Evolutionary conservation across 1,139 yeast genomes (phyloP).

Genomic region (Nakaseomyces kungkrabaensis): DNA sequence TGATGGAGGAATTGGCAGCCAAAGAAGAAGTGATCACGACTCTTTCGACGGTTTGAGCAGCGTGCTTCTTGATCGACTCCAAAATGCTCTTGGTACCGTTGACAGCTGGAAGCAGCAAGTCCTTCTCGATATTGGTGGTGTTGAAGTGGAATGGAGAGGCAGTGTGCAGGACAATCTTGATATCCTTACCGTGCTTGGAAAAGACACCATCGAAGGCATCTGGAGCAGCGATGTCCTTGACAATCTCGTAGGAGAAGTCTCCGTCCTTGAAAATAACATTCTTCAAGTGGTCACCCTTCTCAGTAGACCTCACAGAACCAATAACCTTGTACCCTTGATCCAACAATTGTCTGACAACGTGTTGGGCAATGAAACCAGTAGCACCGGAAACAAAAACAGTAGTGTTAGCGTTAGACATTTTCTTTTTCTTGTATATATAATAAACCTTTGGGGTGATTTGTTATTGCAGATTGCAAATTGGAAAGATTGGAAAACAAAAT

Average conservation of each 20-base stretch:
- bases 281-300: slow-evolving; percentile 21
- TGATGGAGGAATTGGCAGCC: slow-evolving; percentile 34
- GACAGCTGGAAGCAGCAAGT: slow-evolving; percentile 42
- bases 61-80: slow-evolving; percentile 35
- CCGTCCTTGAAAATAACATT: slow-evolving; percentile 18
- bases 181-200: slow-evolving; percentile 35
- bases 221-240: slow-evolving; percentile 38
- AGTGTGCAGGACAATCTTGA: slow-evolving; percentile 47
- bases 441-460: no score
- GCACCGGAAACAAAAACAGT: slow-evolving; percentile 41
- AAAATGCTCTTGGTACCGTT: slow-evolving; percentile 40
- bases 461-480: no score
- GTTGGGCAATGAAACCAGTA: slow-evolving; percentile 43
- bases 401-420: slow-evolving; percentile 2
- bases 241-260: slow-evolving; percentile 37
- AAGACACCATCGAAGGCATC: slow-evolving; percentile 46
- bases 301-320: slow-evolving; percentile 32
- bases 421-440: no score
- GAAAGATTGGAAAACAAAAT: no score
- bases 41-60: slow-evolving; percentile 34
- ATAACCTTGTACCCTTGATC: slow-evolving; percentile 24
- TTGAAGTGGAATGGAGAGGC: slow-evolving; percentile 39
- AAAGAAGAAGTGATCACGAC: slow-evolving; percentile 41
- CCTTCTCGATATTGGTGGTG: slow-evolving; percentile 29
- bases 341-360: slow-evolving; percentile 29